Base-by-base conservation (phyloP, 345 rosid species). In the Brassica carinata region DNA sequence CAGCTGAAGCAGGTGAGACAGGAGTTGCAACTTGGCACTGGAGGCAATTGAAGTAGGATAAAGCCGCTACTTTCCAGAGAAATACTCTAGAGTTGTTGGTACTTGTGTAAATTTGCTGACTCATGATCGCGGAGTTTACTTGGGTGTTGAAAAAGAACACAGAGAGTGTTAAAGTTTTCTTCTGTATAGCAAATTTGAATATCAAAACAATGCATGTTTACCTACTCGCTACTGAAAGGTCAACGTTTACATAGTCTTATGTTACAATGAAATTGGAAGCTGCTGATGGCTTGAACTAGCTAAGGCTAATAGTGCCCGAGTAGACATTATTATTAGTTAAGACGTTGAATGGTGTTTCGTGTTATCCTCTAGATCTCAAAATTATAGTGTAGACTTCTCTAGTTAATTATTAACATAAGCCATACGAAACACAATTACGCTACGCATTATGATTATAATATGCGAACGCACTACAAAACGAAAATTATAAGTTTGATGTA, bases 1-100 rank as follows among this genome's bases (percentile, higher is more conserved):
- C 77, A 79, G 82, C 62, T 79, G 59, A 36, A 67, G 43, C 2
- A 66, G 0, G 72, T 72, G 67, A 78, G 51, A 79, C 29, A 65
- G 67, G 58, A 8, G 68, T 57, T 79, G 72, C 45, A 53, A 72
- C 58, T 78, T 62, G 75, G 61, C 29, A 33, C 13, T 31, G 55
- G 71, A 26, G 59, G 43, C 33, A 9, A 26, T 5, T 78, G 61
- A 77, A 45, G 31, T 36, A 51, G 14, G 7, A 7, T n/a, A 10
- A 23, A 61, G 31, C 33, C 65, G n/a, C 64, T 61, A 61, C 64
- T 31, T 30, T 43, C 11, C 53, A 4, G 17, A 63, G 73, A 14
- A 23, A 45, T 55, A 51, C 9, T 59, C 2, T 63, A 30, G 75
- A 17, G 33, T 43, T 43, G 51, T 19, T 58, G 30, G 63, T 76